Evolutionary conservation across 768 basidiomycete species (phyloP).

Genomic region (Artomyces pyxidatus): DNA sequence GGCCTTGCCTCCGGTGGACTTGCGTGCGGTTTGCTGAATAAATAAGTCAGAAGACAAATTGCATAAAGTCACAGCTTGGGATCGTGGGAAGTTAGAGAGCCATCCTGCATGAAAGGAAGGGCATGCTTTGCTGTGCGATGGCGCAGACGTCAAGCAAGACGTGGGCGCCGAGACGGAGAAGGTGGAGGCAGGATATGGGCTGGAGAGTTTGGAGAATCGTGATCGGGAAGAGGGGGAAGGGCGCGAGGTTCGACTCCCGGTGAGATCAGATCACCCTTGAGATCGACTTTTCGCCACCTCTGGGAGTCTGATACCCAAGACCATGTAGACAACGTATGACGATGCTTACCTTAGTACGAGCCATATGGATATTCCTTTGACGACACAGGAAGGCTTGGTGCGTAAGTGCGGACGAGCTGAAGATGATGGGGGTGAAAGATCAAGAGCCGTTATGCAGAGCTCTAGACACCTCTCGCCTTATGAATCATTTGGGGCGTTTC

Average conservation of each 20-base stretch:
- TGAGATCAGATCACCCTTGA: neutral
- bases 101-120: neutral
- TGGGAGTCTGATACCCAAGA: too few species aligned
- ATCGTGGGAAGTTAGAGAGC: neutral
- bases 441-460: neutral
- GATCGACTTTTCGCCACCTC: too few species aligned
- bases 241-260: neutral
- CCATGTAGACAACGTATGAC: neutral
- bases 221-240: neutral
- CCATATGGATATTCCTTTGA: slow-evolving; percentile 47
- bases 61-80: neutral
- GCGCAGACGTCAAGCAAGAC: neutral
- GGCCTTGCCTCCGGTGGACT: slow-evolving; percentile 78
- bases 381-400: too few species aligned
- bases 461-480: neutral
- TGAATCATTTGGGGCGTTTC: neutral
- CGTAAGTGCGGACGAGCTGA: too few species aligned
- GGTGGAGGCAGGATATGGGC: too few species aligned
- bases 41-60: neutral
- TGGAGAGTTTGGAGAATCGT: neutral
- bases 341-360: slow-evolving; percentile 45
- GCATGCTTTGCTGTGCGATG: neutral
- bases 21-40: slow-evolving; percentile 65
- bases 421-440: neutral
- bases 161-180: too few species aligned